Base-by-base conservation (phyloP, 169 alveolate genomes). In the Plasmodium berghei region DNA sequence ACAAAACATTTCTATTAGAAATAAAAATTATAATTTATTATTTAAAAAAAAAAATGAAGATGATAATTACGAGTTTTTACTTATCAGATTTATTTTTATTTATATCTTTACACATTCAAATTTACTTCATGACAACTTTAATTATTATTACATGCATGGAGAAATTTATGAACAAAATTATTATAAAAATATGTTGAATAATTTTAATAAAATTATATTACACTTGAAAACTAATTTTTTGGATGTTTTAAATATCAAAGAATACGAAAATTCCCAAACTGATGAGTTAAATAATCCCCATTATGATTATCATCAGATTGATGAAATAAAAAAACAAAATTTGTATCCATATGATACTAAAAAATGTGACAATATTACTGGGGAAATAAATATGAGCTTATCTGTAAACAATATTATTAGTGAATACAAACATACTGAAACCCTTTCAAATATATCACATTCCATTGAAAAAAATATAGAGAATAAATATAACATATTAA, bases 31-130 rank as follows among this genome's bases (percentile, higher is more conserved):
- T 58, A 22, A 40, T 42, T 18, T 2, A 59, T 22, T 58, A 34
- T 83, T 83, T 83, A 59, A 66, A 67, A 83, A 83, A 59, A 83
- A 34, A 20, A 22, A 67, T 42, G 67, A 83, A 83, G 72, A 83
- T 22, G 90, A 83, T 46, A 16, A 55, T 56, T 67, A 83, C 54
- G 90, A 83, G 42, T 83, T 52, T 46, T 42, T 83, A 20, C 52
- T 83, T 1, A 59, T 83, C n/a, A 52, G 70, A 66, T 83, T 83
- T 52, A 83, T 62, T 9, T 83, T 83, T 54, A 34, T 83, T 42
- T 18, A 83, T 56, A 69, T 83, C 49, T 22, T 20, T 72, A 66
- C 72, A 9, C 80, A 83, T 28, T 67, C 90, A 16, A 67, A 49
- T 72, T 34, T 83, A 18, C 22, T 83, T 83, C 72, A 54, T 16